Percentiles rank a stretch among this genome's conserved stretches.
These are phyloP conservation scores for Cicer chorassanicum DNA, from an alignment of 306 rosid species.

Conservation along the genomic window DNA sequence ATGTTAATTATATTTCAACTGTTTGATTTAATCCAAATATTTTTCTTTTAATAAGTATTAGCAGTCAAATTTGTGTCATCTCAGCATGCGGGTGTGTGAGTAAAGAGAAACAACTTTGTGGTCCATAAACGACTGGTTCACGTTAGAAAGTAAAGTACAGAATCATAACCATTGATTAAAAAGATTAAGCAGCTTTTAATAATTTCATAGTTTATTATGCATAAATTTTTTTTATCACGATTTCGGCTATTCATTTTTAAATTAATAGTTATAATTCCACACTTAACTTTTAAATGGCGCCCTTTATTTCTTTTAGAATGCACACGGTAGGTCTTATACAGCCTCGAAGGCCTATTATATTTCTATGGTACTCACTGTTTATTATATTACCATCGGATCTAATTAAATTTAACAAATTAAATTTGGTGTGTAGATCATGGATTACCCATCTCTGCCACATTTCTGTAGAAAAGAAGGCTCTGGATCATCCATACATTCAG, in stretches of 20 bases:
- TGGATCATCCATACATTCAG: conserved; percentile 68
- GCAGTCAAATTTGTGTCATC: neutral
- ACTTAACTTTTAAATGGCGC: neutral
- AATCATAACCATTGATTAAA: neutral
- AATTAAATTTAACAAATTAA: conserved; percentile 42
- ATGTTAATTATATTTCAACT: neutral
- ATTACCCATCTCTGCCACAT: conserved; percentile 80
- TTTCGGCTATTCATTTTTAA: neutral
- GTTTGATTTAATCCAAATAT: neutral
- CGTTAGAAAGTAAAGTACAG: neutral
- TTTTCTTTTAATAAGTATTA: neutral
- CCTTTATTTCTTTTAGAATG: neutral
- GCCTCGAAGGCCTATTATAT: conserved; percentile 9
- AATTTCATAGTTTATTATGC: neutral
- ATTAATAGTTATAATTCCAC: neutral
- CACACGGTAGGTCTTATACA: conserved; percentile 3
- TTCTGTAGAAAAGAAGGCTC: conserved; percentile 84
- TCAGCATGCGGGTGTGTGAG: neutral
- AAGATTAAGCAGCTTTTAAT: neutral
- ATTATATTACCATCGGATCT: conserved; percentile 3
- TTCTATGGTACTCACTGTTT: neutral
- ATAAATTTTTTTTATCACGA: neutral
- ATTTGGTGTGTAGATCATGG: conserved; percentile 80
- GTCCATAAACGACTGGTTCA: neutral
- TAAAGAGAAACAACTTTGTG: neutral